These are phyloP conservation scores for Protomyces lactucae-debilis DNA, from an alignment of 1,139 yeast species.

Conservation along the genomic window DNA sequence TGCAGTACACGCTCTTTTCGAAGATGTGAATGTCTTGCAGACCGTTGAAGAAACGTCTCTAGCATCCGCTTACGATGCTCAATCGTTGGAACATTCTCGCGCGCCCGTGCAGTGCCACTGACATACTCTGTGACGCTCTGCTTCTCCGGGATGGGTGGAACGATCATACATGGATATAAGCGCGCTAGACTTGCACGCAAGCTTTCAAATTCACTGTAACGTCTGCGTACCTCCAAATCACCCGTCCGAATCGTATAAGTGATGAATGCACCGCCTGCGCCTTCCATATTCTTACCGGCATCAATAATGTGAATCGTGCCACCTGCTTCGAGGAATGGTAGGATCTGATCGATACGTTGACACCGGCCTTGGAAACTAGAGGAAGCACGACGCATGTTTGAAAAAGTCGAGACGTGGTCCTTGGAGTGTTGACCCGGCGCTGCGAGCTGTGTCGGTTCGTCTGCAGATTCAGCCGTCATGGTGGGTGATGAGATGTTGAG, in stretches of 20 bases:
- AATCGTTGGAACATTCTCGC: constrained; percentile 50
- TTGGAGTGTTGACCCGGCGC: constrained; percentile 7
- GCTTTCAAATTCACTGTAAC: constrained; percentile 90
- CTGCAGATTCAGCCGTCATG: constrained; percentile 9
- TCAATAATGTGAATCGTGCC: constrained; percentile 54
- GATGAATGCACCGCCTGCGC: constrained; percentile 64
- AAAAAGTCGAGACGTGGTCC: constrained; percentile 18
- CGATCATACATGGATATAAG: constrained; percentile 72
- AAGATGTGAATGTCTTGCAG: constrained; percentile 55
- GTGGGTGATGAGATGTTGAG: neutral
- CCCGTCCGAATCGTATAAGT: constrained; percentile 72
- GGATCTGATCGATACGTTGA: constrained; percentile 19
- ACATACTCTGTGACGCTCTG: constrained; percentile 48
- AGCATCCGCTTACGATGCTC: constrained; percentile 71
- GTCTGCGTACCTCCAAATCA: constrained; percentile 52
- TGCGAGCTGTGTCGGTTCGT: constrained; percentile 10
- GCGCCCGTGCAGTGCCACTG: constrained; percentile 52
- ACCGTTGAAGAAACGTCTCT: constrained; percentile 70
- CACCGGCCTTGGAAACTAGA: constrained; percentile 15
- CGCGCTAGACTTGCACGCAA: constrained; percentile 63
- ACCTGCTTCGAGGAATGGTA: constrained; percentile 10
- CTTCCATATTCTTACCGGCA: constrained; percentile 76
- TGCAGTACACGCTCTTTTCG: constrained; percentile 60
- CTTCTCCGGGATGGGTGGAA: constrained; percentile 95
- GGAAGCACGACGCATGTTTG: constrained; percentile 1